Evolutionary conservation across 805 yeast genomes (phyloP), one percentile per base, ranked within the genome.

Genomic region (Candida silvicultrix): DNA sequence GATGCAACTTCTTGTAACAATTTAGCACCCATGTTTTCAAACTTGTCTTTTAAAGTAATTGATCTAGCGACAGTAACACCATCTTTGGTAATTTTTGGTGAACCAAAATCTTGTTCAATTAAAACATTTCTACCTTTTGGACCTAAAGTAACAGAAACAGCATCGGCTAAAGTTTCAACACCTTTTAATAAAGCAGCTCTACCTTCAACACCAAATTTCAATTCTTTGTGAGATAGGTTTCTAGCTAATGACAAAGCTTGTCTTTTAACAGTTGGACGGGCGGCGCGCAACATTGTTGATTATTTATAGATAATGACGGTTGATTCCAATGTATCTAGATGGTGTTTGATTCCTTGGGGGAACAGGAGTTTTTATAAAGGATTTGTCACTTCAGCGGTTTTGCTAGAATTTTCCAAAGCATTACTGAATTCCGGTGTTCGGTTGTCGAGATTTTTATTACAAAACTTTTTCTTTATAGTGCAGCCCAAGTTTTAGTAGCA

Each of bases 21-120:
- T 73, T 87, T 88, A 47, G 97, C 97, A 49, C 99, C 99, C 75
- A 94, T 75, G 71, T 92, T 92, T 74, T 92, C 98, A 62, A 90
- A 92, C 69, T 84, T 88, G 74, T 94, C 95, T 65, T 84, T 73
- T 56, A 94, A 73, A 38, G 80, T 78, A 59, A 92, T 81, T 45
- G 95, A 82, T 62, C 77, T 80, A 51, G 99, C 99, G 49, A 92
- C 97, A 41, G 98, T 89, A 44, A 89, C 97, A 79, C 99, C 99
- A 67, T 92, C 99, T 74, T 92, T 92, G 70, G 99, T 92, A 77
- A 92, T 92, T 75, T 92, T 92, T 59, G 99, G 99, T 44, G 96
- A 80, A 55, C 97, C 97, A 57, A 88, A 94, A 52, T 88, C 85
- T 73, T 94, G 99, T 73, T 92, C 98, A 64, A 94, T 90, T 58